Base-by-base conservation (phyloP, 306 rosid genomes). In the Trifolium fragiferum region DNA sequence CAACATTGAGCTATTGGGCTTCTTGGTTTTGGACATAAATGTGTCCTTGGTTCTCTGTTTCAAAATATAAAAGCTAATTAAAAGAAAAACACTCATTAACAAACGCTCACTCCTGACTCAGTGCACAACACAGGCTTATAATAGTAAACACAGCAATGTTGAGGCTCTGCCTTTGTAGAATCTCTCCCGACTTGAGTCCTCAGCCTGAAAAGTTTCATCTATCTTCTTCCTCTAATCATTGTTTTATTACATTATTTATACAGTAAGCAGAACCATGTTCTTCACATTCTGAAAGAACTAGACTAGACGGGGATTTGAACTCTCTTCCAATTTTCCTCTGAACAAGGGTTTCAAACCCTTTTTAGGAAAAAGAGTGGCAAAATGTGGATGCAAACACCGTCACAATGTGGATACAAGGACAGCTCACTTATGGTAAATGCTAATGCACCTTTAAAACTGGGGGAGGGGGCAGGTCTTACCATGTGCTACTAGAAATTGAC, bases 171-270 rank as follows among this genome's bases (percentile, higher is more conserved):
- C 70, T 19, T 9, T 54, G 19, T 41, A 41, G 46, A 66, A 41
- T 40, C 71, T 41, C n/a, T 14, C 15, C 27, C 27, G 30, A 64
- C 15, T 12, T 37, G 16, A 35, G 69, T 38, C 47, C 33, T 20
- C 53, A 19, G 11, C 20, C 70, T 20, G 35, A 47, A 66, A 66
- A 40, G 13, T 41, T 12, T 41, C 71, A 40, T 41, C 19, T 41
- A 41, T 63, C 44, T 63, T 21, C 12, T 12, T 63, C 44, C 41
- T 13, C 19, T 41, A 40, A 20, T 40, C 54, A 19, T 41, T 40
- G 19, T 66, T 66, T 54, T 66, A 41, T 41, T 41, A 20, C 71
- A 66, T 66, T 21, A 41, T 41, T 66, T 66, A 43, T 4, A 44
- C 72, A 21, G 72, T 15, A 13, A 66, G 12, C 57, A 23, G 38